Percentiles rank a stretch among this genome's conserved stretches.
phyloP scores from a whole-genome alignment of 2,329 filamentous ascomycete genomes.

The Venturia nashicola region DNA sequence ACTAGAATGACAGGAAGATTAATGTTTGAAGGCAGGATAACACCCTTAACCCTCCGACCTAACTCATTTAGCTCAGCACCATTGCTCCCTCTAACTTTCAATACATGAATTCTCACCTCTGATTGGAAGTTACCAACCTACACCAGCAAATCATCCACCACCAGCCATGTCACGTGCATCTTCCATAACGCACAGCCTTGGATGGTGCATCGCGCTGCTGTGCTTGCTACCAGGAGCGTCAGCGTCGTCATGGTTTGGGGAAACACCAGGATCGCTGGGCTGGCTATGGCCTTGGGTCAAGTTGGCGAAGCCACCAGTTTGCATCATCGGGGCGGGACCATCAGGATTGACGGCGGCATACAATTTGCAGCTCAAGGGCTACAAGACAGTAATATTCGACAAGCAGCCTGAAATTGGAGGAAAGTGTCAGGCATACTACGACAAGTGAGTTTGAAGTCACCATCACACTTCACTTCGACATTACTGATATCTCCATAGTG shows the following conservation, averaged over 20 bases:
- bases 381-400: conserved; percentile 24
- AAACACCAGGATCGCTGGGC: conserved; percentile 13
- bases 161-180: neutral
- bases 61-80: neutral
- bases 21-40: neutral
- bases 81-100: neutral
- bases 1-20: neutral
- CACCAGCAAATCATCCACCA: neutral
- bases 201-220: conserved; percentile 17
- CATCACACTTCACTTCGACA: neutral
- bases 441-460: conserved; percentile 20
- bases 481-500: neutral
- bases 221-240: conserved; percentile 16
- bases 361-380: conserved; percentile 21
- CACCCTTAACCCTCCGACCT: neutral
- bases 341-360: conserved; percentile 23
- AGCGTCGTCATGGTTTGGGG: conserved; percentile 15
- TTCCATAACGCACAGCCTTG: conserved; percentile 14
- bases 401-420: conserved; percentile 23
- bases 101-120: neutral
- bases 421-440: conserved; percentile 26
- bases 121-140: neutral
- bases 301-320: conserved; percentile 20
- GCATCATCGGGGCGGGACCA: conserved; percentile 26
- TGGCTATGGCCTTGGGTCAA: conserved; percentile 12